These are phyloP conservation scores for Xerophyta viscosa DNA, from an alignment of 106 monocot genomes.

Conservation along the genomic window DNA sequence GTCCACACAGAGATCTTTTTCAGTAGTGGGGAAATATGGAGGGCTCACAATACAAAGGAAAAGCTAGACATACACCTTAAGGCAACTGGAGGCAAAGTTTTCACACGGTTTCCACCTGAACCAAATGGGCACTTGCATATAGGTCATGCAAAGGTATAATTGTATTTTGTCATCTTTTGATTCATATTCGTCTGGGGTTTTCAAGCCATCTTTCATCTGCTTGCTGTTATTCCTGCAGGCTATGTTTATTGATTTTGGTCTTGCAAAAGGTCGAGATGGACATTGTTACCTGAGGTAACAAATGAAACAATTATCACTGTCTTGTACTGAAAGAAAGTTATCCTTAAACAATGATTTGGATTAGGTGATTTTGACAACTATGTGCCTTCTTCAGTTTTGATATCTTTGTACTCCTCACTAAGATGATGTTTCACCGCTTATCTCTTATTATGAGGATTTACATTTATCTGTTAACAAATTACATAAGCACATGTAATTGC, in stretches of 20 bases:
- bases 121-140: constrained; percentile 98
- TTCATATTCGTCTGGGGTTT: not conserved
- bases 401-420: too few species aligned
- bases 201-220: not conserved
- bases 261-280: constrained; percentile 74
- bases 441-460: too few species aligned
- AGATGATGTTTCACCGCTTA: too few species aligned
- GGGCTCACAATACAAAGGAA: constrained; percentile 79
- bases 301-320: too few species aligned
- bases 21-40: constrained; percentile 75
- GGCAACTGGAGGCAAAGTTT: constrained; percentile 67
- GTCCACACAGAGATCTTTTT: constrained; percentile 97
- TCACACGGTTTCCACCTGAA: constrained; percentile 94
- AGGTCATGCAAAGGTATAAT: constrained; percentile 92
- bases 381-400: too few species aligned
- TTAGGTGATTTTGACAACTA: too few species aligned
- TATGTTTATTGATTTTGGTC: constrained; percentile 93
- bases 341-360: too few species aligned
- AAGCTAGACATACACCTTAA: constrained; percentile 71
- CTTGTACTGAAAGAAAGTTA: too few species aligned
- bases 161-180: not conserved
- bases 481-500: too few species aligned
- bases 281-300: constrained; percentile 87
- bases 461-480: too few species aligned
- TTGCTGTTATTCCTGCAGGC: constrained; percentile 32